Evolutionary conservation across 225 moss, liverwort and hornwort species (phyloP), one percentile per base, ranked within the genome.

Genomic region (Physcomitrellopsis africana): DNA sequence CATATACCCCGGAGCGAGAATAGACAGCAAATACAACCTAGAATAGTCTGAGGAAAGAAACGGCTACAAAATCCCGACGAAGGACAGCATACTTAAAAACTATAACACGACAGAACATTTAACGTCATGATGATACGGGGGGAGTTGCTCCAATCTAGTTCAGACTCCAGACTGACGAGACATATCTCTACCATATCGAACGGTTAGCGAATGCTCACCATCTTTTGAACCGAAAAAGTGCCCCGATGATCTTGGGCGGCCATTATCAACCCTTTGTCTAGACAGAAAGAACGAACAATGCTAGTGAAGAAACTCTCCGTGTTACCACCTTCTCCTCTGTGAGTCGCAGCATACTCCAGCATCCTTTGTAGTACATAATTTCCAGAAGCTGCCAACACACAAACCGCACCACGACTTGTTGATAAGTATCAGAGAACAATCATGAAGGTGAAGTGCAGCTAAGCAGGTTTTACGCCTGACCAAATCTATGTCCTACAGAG

Each of bases 221-320:
- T 83, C 67, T 83, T 83, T 79, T 83, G 82, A 70, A 83, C 82
- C 74, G 82, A 83, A 61, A 83, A 83, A 45, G 82, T 83, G 66
- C 82, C 82, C 17, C 82, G 82, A 51, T 83, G 78, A 53, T 83
- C 82, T 64, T 75, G 82, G 27, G 82, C 82, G 37, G 82, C 82
- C 66, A 66, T 67, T 52, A 83, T 70, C 59, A 83, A 79, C 45
- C 82, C 82, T 79, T 79, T 83, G 16, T 83, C 79, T 78, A 79
- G 78, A 70, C 74, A 74, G 60, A 83, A 78, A 61, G 82, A 83
- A 59, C 82, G 82, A 47, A 83, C 82, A 64, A 83, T 79, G 54
- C 79, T 79, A 47, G 82, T 83, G 71, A 83, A 83, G 66, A 83
- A 83, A 70, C 82, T 78, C 70, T 83, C 82, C 47, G 66, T 24